Conservation (phyloP, 2,329 filamentous ascomycete genomes). For the Thelonectria discophora region DNA sequence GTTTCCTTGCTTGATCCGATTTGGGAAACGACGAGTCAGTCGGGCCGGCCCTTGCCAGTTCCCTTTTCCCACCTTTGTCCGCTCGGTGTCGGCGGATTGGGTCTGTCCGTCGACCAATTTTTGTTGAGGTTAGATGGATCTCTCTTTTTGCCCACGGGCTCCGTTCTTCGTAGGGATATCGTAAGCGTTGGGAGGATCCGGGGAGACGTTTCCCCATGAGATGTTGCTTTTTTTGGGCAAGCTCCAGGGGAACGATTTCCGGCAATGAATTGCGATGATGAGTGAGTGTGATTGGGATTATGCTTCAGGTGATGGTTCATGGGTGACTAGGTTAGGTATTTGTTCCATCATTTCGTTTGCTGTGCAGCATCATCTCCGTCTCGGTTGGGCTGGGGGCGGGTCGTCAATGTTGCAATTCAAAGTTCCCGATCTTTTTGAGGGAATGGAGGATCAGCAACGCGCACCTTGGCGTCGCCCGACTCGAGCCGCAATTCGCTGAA, state of each 20-base stretch:
- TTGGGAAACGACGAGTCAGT: not conserved
- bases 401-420: not conserved
- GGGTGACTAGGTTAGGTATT: conserved; percentile 2
- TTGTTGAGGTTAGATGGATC: not conserved
- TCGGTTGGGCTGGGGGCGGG: not conserved
- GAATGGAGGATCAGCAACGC: not conserved
- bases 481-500: not conserved
- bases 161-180: too few relatives aligned
- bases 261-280: not conserved
- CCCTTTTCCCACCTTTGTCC: not conserved
- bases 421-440: not conserved
- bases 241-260: conserved; percentile 15
- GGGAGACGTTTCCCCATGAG: conserved; percentile 18
- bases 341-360: not conserved
- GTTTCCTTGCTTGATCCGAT: too few relatives aligned
- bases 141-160: not conserved
- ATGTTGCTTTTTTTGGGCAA: conserved; percentile 17
- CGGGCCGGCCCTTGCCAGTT: conserved; percentile 3
- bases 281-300: too few relatives aligned
- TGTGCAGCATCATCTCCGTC: not conserved
- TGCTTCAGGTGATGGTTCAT: not conserved
- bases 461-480: not conserved
- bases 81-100: too few relatives aligned
- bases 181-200: conserved; percentile 15
- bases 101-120: not conserved